Conservation (phyloP, 1,284 basidiomycete species). For the Fomes fomentarius region DNA sequence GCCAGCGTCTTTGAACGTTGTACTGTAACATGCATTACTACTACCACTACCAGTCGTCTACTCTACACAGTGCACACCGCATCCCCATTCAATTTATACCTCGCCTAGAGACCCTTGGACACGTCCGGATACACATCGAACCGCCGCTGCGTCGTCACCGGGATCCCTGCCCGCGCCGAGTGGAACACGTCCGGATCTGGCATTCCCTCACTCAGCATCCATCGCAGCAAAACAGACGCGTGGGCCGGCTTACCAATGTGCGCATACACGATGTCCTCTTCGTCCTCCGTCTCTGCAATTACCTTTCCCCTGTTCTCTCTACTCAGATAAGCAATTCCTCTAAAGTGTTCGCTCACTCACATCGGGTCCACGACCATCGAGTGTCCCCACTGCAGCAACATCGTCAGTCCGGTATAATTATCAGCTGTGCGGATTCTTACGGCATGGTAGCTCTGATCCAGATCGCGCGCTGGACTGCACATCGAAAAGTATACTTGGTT, state of each 20-base stretch:
- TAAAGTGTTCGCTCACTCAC: slow-evolving; percentile 46
- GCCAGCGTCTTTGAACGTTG: background rate
- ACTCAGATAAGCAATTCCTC: background rate
- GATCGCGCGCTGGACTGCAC: slow-evolving; percentile 93
- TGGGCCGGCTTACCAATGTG: slow-evolving; percentile 68
- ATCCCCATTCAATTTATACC: too few species aligned
- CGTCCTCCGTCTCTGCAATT: slow-evolving; percentile 77
- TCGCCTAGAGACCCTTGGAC: slow-evolving; percentile 33
- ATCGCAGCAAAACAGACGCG: background rate
- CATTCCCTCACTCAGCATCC: slow-evolving; percentile 12
- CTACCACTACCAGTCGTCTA: too few species aligned
- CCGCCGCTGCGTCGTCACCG: slow-evolving; percentile 85
- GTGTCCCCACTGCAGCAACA: slow-evolving; percentile 78
- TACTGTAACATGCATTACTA: too few species aligned
- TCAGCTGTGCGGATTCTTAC: slow-evolving; percentile 47
- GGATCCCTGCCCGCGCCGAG: slow-evolving; percentile 80
- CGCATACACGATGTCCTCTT: slow-evolving; percentile 81
- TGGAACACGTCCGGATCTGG: slow-evolving; percentile 74
- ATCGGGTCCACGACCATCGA: slow-evolving; percentile 89
- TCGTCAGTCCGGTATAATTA: background rate
- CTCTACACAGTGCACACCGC: too few species aligned
- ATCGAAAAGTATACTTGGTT: slow-evolving; percentile 96
- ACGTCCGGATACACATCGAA: slow-evolving; percentile 93
- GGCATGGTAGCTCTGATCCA: slow-evolving; percentile 83
- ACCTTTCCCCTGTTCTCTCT: slow-evolving; percentile 71